Base-by-base conservation (phyloP, 2,329 filamentous ascomycete species). In the Chrysosporium keratinophilum region DNA sequence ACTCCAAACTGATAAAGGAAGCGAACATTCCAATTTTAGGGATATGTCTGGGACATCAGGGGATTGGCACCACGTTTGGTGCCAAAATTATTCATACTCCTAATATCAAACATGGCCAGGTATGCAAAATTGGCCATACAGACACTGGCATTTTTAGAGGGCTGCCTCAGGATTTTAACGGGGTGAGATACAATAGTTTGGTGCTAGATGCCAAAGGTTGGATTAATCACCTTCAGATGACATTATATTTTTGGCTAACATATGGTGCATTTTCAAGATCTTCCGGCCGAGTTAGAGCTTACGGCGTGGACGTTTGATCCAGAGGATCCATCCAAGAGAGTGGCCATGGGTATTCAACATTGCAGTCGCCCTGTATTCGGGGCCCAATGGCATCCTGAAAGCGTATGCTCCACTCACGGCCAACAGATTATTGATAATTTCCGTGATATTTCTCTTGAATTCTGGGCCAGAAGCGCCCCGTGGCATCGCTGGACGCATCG, bases 31-130 rank as follows among this genome's bases (percentile, higher is more conserved):
- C 93, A 0, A 83, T 94, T 0, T 74, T 98, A 34, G 93, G 90
- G 0, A 87, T 96, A 42, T 95, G 90, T 61, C 77, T 95, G 0
- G 90, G 90, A 0, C 94, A 95, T 59, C 90, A 96, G 69, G 90
- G 85, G 61, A 72, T 95, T 43, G 83, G 84, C 46, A 73, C 81
- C 45, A 78, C 79, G 9, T 83, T 84, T 61, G 87, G 87, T 0
- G 83, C 82, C 1, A 68, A 71, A 6, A 80, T 95, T 15, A 74
- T 80, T 50, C 78, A 81, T 57, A 71, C 95, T 54, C 71, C 74
- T n/a, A 78, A 84, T 54, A 88, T 88, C 0, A 74, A 89, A 61
- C 90, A 96, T 69, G 90, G 90, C 1, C 85, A 94, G 71, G 81
- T 94, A 17, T 80, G 84, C 54, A 69, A 74, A 7, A 80, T 95